A percentile compares a stretch with the other conserved stretches of the same genome.
These are phyloP conservation scores for Cladophialophora bantiana DNA, from an alignment of 2,329 filamentous ascomycete species.

Conservation along the genomic window DNA sequence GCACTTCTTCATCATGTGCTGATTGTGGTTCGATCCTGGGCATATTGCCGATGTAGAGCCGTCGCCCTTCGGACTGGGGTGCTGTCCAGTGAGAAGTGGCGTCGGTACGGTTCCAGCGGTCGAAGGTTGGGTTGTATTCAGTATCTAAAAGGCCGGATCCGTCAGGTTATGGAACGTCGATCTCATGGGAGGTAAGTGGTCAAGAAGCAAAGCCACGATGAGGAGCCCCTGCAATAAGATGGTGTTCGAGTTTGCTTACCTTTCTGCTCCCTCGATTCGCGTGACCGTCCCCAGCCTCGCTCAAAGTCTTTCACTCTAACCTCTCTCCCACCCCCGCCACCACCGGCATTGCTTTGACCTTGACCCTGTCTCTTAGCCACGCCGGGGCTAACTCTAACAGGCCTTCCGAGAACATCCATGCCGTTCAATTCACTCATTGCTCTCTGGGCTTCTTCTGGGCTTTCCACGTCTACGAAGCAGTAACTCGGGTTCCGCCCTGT, in stretches of 20 bases:
- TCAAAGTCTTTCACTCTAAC: slow-evolving; percentile 31
- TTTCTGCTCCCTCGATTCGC: slow-evolving; percentile 32
- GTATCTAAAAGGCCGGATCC: slow-evolving; percentile 7
- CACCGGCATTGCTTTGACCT: slow-evolving; percentile 11
- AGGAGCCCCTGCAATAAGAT: background rate
- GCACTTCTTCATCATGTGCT: slow-evolving; percentile 52
- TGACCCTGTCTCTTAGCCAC: slow-evolving; percentile 50
- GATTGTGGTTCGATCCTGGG: slow-evolving; percentile 53
- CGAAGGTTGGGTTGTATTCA: slow-evolving; percentile 43
- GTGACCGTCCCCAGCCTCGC: slow-evolving; percentile 18
- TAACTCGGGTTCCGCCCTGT: slow-evolving; percentile 74
- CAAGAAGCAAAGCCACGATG: background rate
- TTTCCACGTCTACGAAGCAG: slow-evolving; percentile 74
- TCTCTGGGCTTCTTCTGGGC: slow-evolving; percentile 62
- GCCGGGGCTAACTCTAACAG: slow-evolving; percentile 70
- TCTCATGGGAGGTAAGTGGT: background rate
- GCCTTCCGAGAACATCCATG: slow-evolving; percentile 62
- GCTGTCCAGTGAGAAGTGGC: slow-evolving; percentile 44
- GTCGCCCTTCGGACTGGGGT: slow-evolving; percentile 46
- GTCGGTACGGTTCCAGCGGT: slow-evolving; percentile 54
- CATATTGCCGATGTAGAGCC: slow-evolving; percentile 58
- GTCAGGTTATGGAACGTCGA: background rate
- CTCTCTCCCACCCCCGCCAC: slow-evolving; percentile 23
- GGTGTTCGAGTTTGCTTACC: slow-evolving; percentile 18
- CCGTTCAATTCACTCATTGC: slow-evolving; percentile 66